A percentile compares a stretch with the other conserved stretches of the same genome.
Conservation (phyloP, 1,284 basidiomycete species). For the Rhodotorula sp. region DNA sequence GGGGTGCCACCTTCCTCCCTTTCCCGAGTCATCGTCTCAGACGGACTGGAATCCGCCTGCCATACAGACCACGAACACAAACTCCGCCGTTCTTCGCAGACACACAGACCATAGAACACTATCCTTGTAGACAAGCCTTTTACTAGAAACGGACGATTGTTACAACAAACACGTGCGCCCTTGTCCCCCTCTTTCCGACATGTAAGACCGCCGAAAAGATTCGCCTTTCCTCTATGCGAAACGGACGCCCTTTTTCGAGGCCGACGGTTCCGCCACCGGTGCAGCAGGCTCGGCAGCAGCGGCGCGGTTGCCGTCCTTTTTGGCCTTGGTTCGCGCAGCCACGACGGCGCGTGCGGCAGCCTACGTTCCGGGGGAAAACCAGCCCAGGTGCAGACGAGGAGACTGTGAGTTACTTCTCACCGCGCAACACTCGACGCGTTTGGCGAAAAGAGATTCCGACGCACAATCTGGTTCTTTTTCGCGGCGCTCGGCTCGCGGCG, state of each 20-base stretch:
- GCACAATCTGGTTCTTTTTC: slow-evolving; percentile 27
- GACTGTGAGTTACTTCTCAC: neutral
- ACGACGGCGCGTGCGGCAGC: slow-evolving; percentile 30
- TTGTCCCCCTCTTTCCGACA: too few relatives aligned
- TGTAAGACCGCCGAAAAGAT: too few relatives aligned
- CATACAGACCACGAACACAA: too few relatives aligned
- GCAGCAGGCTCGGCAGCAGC: slow-evolving; percentile 1
- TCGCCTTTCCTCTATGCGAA: slow-evolving; percentile 17
- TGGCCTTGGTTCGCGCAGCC: slow-evolving; percentile 21
- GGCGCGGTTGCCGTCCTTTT: slow-evolving; percentile 22
- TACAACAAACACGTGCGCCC: slow-evolving; percentile 28
- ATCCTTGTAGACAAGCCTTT: too few relatives aligned
- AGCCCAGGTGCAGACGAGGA: neutral
- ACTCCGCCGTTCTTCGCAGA: too few relatives aligned
- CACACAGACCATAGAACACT: neutral
- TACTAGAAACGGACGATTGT: neutral
- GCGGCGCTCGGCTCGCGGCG: slow-evolving; percentile 12
- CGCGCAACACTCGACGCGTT: neutral
- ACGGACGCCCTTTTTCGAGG: slow-evolving; percentile 27
- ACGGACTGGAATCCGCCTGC: too few relatives aligned
- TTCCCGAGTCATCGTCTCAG: too few relatives aligned
- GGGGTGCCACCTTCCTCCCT: too few relatives aligned
- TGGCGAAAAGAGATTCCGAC: neutral
- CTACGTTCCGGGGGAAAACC: neutral
- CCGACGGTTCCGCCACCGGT: neutral